phyloP scores from a whole-genome alignment of 2,329 filamentous ascomycete genomes.

The Colletotrichum euphorbiae region DNA sequence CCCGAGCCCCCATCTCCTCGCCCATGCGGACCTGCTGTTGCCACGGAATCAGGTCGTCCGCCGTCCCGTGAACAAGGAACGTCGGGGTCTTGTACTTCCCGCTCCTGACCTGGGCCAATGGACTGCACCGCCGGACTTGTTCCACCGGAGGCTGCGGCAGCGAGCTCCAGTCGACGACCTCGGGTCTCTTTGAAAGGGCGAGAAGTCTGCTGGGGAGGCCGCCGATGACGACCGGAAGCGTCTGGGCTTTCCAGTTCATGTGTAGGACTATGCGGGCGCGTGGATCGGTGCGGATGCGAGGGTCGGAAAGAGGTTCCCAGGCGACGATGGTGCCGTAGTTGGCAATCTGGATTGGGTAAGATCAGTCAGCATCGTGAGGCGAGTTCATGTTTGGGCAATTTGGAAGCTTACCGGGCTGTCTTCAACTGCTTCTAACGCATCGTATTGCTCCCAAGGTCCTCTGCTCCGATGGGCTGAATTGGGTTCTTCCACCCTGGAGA shows the following conservation, averaged over 20 bases:
- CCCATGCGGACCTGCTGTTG: conserved; percentile 19
- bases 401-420: conserved; percentile 12
- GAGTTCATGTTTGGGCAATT: not conserved
- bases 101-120: conserved; percentile 27
- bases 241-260: conserved; percentile 56
- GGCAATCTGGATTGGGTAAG: not conserved
- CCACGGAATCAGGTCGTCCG: conserved; percentile 36
- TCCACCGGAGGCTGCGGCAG: conserved; percentile 26
- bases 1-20: conserved; percentile 4
- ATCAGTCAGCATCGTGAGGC: not conserved
- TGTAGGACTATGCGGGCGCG: conserved; percentile 53
- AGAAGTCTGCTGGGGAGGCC: conserved; percentile 43
- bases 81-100: conserved; percentile 31
- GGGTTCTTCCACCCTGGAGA: conserved; percentile 36
- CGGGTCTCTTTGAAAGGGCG: not conserved
- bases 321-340: conserved; percentile 15
- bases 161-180: conserved; percentile 22
- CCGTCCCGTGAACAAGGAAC: conserved; percentile 33
- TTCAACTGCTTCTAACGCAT: conserved; percentile 45
- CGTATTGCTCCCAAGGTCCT: conserved; percentile 41
- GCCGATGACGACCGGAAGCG: conserved; percentile 50
- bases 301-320: conserved; percentile 29
- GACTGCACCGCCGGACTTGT: conserved; percentile 29
- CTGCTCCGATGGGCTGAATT: conserved; percentile 39
- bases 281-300: conserved; percentile 44